Conservation (phyloP, 164 flowering plant genomes). For the Sextonia rubra region DNA sequence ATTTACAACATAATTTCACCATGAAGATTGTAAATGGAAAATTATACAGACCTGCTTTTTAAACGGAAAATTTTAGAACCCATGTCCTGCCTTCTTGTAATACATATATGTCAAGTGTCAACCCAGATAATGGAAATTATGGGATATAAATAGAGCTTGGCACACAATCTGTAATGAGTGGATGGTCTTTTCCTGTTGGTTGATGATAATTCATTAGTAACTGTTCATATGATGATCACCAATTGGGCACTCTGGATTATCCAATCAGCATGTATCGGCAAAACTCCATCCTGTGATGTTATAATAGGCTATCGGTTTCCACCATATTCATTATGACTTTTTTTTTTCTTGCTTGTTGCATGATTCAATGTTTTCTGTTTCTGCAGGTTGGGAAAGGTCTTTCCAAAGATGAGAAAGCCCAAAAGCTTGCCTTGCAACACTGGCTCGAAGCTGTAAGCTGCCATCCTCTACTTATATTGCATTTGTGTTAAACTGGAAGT, state of each 20-base stretch:
- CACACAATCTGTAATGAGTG: no score
- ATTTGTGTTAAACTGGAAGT: neutral
- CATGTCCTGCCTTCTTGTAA: no score
- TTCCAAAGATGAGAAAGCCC: constrained; percentile 73
- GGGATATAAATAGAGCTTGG: no score
- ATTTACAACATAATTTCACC: neutral
- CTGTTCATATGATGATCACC: no score
- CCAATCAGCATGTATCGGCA: neutral
- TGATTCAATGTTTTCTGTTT: neutral
- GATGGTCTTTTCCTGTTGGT: no score
- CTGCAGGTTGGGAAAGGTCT: constrained; percentile 72
- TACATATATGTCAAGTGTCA: no score
- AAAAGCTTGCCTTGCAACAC: constrained; percentile 57
- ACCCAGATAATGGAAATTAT: no score
- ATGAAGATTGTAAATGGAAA: neutral
- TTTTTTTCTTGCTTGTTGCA: neutral
- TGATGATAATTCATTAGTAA: no score
- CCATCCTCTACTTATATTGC: neutral
- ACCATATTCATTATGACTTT: neutral
- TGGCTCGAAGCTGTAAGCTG: constrained; percentile 88
- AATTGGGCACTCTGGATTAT: no score
- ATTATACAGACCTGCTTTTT: neutral
- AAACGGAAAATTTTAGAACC: no score
- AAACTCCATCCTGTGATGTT: neutral
- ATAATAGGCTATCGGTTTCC: neutral